Conservation (phyloP, 2,329 filamentous ascomycete genomes). For the Sclerotinia spermophila region DNA sequence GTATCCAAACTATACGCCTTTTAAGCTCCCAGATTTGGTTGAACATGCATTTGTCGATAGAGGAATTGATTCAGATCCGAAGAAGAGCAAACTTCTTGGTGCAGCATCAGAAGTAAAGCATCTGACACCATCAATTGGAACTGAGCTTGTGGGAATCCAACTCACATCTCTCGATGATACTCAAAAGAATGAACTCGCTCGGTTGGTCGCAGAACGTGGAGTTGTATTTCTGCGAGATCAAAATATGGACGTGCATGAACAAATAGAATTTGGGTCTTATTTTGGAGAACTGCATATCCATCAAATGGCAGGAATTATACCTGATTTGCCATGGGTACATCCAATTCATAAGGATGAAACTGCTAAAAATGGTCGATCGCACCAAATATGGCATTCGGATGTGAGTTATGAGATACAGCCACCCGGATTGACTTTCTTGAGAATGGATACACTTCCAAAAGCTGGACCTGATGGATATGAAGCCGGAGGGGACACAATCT, state of each 20-base stretch:
- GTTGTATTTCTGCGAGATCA: constrained; percentile 54
- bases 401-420: constrained; percentile 50
- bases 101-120: constrained; percentile 33
- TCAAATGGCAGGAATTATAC: constrained; percentile 18
- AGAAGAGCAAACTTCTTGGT: constrained; percentile 40
- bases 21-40: constrained; percentile 16
- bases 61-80: constrained; percentile 35
- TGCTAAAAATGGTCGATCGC: constrained; percentile 21
- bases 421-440: constrained; percentile 46
- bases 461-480: constrained; percentile 46
- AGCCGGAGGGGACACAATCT: constrained; percentile 57
- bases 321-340: constrained; percentile 19
- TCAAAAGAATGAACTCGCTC: constrained; percentile 71
- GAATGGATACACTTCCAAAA: constrained; percentile 55
- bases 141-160: constrained; percentile 65
- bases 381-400: constrained; percentile 34
- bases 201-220: constrained; percentile 56
- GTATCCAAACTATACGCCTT: constrained; percentile 18
- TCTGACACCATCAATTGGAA: constrained; percentile 64
- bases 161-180: constrained; percentile 61
- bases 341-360: constrained; percentile 19
- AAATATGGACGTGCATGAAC: constrained; percentile 43
- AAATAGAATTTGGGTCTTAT: constrained; percentile 45
- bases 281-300: constrained; percentile 38
- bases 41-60: constrained; percentile 16